These are phyloP conservation scores for cucumber (Cucumis sativus) DNA, from an alignment of 306 rosid species.

Conservation along the genomic window DNA sequence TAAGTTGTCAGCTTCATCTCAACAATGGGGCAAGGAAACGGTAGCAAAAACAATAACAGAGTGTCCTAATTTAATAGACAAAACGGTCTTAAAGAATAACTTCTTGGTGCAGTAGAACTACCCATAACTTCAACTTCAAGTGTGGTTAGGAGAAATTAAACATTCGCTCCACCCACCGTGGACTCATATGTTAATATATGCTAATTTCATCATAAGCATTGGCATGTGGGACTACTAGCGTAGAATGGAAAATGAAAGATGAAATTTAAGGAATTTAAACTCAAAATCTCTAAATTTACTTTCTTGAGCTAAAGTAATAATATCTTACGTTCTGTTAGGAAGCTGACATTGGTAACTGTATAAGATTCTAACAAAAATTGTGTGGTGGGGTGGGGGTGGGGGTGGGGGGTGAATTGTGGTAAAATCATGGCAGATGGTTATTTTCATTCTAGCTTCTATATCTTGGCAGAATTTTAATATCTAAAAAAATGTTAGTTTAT, in stretches of 20 bases:
- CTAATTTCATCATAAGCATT: neutral
- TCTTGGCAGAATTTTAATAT: too few relatives aligned
- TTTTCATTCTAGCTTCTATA: too few relatives aligned
- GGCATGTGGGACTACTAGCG: neutral
- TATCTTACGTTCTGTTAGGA: neutral
- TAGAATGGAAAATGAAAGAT: neutral
- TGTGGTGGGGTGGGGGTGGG: too few relatives aligned
- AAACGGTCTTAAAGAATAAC: neutral
- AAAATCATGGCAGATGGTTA: too few relatives aligned
- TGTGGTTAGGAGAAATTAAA: neutral
- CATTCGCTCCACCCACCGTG: neutral
- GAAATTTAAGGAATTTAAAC: neutral
- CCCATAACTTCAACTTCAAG: neutral
- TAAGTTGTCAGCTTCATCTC: neutral
- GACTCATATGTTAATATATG: neutral
- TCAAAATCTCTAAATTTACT: neutral
- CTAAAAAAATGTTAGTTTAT: too few relatives aligned
- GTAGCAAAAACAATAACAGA: neutral
- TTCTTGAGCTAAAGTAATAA: neutral
- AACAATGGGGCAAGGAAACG: neutral
- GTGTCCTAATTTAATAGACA: neutral
- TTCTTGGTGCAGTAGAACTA: neutral
- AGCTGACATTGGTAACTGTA: too few relatives aligned
- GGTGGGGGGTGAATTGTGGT: too few relatives aligned
- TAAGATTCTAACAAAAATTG: too few relatives aligned